A percentile compares a stretch with the other conserved stretches of the same genome.
Conservation (phyloP, 257 asterid genomes). For the Euphrasia confusa region DNA sequence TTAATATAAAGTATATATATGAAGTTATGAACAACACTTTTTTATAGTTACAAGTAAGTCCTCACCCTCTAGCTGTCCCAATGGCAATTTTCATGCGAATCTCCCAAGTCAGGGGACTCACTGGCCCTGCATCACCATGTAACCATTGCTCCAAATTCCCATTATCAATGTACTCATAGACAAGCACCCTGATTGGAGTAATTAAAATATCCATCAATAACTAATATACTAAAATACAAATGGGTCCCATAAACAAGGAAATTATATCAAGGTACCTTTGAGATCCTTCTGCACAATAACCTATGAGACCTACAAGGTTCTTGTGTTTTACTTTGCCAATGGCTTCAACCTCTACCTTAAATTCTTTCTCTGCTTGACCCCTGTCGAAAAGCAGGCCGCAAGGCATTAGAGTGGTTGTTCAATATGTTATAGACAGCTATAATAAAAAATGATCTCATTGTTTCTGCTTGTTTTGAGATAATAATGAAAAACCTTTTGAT, state of each 20-base stretch:
- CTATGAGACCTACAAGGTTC: constrained; percentile 88
- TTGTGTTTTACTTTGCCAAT: constrained; percentile 97
- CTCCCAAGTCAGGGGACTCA: constrained; percentile 95
- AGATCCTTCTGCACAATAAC: constrained; percentile 90
- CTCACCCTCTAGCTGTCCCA: constrained; percentile 97
- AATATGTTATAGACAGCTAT: neutral
- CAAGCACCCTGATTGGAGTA: constrained; percentile 64
- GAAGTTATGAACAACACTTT: neutral
- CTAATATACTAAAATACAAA: neutral
- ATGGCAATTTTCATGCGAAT: constrained; percentile 81
- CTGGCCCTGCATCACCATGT: constrained; percentile 88
- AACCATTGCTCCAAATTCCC: constrained; percentile 99
- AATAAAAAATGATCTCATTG: neutral
- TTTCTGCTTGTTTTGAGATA: constrained; percentile 15
- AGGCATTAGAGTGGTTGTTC: constrained; percentile 16
- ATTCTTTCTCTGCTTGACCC: constrained; percentile 98
- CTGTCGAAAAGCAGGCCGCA: constrained; percentile 33
- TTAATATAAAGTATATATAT: neutral
- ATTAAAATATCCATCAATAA: neutral
- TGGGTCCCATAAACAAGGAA: constrained; percentile 4
- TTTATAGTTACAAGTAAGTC: constrained; percentile 1
- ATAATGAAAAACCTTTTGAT: neutral
- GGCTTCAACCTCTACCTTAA: constrained; percentile 98
- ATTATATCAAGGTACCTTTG: constrained; percentile 49
- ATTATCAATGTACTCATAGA: constrained; percentile 85